These are phyloP conservation scores for Xylaria sp. DNA, from an alignment of 2,329 filamentous ascomycete species.

Conservation along the genomic window DNA sequence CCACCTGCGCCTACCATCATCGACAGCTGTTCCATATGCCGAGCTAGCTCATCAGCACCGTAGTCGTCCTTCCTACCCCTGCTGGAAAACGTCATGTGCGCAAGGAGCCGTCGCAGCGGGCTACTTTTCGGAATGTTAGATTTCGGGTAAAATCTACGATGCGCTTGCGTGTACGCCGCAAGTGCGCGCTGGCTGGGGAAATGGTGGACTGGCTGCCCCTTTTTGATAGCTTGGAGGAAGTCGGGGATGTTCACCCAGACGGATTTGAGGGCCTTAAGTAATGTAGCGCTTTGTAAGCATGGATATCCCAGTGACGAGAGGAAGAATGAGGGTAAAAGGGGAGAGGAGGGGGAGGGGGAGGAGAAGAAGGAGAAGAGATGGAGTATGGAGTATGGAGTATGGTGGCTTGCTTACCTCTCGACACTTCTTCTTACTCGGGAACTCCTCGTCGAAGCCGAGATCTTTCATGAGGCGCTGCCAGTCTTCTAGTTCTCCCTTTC, in stretches of 20 bases:
- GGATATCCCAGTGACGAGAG: neutral
- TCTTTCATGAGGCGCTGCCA: conserved; percentile 60
- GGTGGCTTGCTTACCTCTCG: conserved; percentile 52
- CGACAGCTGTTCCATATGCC: conserved; percentile 1
- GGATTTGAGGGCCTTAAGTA: conserved; percentile 53
- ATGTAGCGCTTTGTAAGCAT: neutral
- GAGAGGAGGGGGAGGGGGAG: too few relatives aligned
- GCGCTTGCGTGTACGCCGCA: conserved; percentile 51
- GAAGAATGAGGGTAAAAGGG: too few relatives aligned
- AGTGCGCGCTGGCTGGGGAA: conserved; percentile 53
- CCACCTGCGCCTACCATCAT: neutral
- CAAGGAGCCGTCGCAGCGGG: conserved; percentile 54
- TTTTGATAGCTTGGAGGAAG: conserved; percentile 54
- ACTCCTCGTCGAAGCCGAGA: conserved; percentile 53
- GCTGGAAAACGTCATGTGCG: conserved; percentile 48
- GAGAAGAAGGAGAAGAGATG: too few relatives aligned
- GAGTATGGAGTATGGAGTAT: neutral
- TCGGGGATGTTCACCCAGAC: conserved; percentile 63
- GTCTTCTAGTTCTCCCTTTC: conserved; percentile 50
- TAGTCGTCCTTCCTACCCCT: neutral
- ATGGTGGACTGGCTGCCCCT: conserved; percentile 43
- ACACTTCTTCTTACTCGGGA: conserved; percentile 59
- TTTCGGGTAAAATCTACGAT: conserved; percentile 58
- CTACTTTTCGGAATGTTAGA: conserved; percentile 54
- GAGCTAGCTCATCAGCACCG: neutral